A percentile compares a stretch with the other conserved stretches of the same genome.
Evolutionary conservation across 1,284 basidiomycete genomes (phyloP).

Genomic region (Thelephora terrestris): DNA sequence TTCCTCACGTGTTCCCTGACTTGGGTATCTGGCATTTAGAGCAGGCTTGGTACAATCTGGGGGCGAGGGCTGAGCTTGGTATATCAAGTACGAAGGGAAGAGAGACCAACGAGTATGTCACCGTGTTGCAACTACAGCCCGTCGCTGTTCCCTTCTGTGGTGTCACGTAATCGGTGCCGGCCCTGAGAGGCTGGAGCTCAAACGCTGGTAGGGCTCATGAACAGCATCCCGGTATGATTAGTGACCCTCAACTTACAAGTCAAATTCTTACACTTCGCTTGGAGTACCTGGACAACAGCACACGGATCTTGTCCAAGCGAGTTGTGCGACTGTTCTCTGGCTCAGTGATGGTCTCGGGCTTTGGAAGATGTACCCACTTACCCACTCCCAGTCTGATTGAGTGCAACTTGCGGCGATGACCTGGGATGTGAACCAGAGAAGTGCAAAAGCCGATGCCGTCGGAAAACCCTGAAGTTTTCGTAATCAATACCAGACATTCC

Average conservation of each 20-base stretch:
- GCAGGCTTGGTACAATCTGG: background rate
- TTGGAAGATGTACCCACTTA: background rate
- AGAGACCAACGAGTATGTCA: background rate
- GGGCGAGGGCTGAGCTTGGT: background rate
- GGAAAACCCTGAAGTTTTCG: no score
- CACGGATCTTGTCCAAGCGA: background rate
- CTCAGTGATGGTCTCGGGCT: background rate
- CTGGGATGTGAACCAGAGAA: no score
- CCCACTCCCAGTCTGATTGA: background rate
- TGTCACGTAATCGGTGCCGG: background rate
- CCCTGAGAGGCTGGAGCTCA: background rate
- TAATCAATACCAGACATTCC: no score
- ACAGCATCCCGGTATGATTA: background rate
- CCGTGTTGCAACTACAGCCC: background rate
- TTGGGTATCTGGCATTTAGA: background rate
- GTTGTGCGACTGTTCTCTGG: background rate
- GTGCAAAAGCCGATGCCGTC: no score
- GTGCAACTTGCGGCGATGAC: no score
- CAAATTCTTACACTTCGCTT: background rate
- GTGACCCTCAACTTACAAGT: background rate
- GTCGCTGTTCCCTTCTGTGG: background rate
- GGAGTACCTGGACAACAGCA: background rate
- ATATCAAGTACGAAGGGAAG: background rate
- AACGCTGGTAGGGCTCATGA: background rate
- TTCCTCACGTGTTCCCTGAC: no score